Evolutionary conservation across 1,139 yeast species (phyloP).

Genomic region (Magnusiomyces clavatus): DNA sequence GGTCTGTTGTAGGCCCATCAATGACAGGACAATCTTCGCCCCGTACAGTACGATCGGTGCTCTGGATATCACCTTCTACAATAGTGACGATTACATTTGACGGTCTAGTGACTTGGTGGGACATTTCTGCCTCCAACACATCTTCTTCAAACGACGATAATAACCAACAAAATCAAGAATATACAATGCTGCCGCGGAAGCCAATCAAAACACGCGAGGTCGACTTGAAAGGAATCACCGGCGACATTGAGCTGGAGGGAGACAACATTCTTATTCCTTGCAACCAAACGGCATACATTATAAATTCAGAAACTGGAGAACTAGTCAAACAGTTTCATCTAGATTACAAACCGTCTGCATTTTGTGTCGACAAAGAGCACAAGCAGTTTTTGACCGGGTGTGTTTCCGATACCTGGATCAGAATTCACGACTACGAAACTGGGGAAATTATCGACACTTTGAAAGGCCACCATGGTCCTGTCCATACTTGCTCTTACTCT

Average conservation of each 20-base stretch:
- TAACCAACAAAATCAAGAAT: no score
- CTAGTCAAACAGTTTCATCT: constrained; percentile 21
- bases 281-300: constrained; percentile 22
- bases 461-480: constrained; percentile 36
- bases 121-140: constrained; percentile 15
- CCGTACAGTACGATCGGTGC: constrained; percentile 14
- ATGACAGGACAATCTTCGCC: not conserved
- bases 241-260: constrained; percentile 27
- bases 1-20: constrained; percentile 14
- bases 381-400: constrained; percentile 29
- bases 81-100: constrained; percentile 24
- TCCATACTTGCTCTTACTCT: constrained; percentile 31
- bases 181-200: not conserved
- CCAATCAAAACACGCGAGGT: constrained; percentile 14
- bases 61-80: constrained; percentile 19
- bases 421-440: constrained; percentile 26
- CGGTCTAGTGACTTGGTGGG: constrained; percentile 30
- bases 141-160: not conserved
- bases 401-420: constrained; percentile 31
- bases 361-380: constrained; percentile 22
- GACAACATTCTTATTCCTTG: constrained; percentile 16
- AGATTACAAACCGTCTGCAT: constrained; percentile 29
- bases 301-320: constrained; percentile 22
- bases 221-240: constrained; percentile 22
- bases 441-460: constrained; percentile 20